A percentile compares a stretch with the other conserved stretches of the same genome.
phyloP scores from a whole-genome alignment of 2,329 filamentous ascomycete genomes.

The Aspergillus pseudoterreus region DNA sequence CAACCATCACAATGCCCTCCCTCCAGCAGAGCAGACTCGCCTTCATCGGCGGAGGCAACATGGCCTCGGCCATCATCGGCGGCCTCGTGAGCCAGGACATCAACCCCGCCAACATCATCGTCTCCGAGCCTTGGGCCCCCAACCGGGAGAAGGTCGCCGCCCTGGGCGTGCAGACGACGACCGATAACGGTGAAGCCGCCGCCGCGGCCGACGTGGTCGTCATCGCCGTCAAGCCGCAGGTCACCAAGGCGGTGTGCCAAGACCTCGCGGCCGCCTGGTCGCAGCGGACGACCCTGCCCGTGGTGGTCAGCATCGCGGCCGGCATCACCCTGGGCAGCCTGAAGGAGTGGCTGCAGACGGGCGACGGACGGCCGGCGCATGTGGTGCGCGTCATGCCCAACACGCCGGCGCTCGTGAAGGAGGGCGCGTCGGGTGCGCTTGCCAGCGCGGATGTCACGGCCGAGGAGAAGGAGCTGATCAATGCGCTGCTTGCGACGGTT shows the following conservation, averaged over 20 bases:
- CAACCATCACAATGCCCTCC: conserved; percentile 3
- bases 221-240: conserved; percentile 34
- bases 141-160: conserved; percentile 32
- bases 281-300: conserved; percentile 19
- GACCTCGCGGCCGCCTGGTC: conserved; percentile 28
- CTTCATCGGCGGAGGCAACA: conserved; percentile 37
- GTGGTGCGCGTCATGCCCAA: conserved; percentile 36
- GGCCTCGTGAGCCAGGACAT: conserved; percentile 28
- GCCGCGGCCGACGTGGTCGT: conserved; percentile 28
- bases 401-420: conserved; percentile 30
- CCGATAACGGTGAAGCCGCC: conserved; percentile 25
- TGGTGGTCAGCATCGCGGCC: conserved; percentile 33
- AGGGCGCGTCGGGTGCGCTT: conserved; percentile 30
- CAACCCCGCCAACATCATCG: conserved; percentile 28
- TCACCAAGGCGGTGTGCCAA: conserved; percentile 29
- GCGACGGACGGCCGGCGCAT: conserved; percentile 22
- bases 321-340: conserved; percentile 31
- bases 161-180: conserved; percentile 28
- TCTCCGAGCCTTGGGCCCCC: conserved; percentile 34
- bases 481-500: conserved; percentile 25
- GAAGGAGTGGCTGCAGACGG: conserved; percentile 25
- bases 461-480: conserved; percentile 29
- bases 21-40: conserved; percentile 31
- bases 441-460: conserved; percentile 23
- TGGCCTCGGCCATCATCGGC: conserved; percentile 34